phyloP scores from a whole-genome alignment of 345 rosid species.

The Viola odorata region DNA sequence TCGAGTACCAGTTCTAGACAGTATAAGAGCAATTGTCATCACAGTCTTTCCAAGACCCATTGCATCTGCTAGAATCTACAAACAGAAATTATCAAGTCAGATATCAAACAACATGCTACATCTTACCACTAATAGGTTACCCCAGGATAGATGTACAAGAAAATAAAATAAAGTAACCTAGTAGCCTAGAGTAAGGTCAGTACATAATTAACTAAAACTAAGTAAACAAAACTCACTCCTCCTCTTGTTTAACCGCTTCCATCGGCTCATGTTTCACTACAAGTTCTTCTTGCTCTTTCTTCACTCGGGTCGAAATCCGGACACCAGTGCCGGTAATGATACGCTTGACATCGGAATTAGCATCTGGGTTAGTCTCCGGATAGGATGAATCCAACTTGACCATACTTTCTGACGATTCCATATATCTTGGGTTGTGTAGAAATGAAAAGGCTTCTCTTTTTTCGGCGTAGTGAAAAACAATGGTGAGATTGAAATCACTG shows the following conservation, averaged over 20 bases:
- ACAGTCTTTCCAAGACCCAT: slow-evolving; percentile 83
- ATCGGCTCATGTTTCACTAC: neutral
- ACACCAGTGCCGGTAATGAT: slow-evolving; percentile 30
- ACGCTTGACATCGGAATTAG: slow-evolving; percentile 14
- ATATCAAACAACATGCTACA: neutral
- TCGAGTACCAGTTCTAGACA: slow-evolving; percentile 48
- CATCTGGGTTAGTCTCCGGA: slow-evolving; percentile 7
- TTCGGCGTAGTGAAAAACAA: neutral
- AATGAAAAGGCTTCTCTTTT: neutral
- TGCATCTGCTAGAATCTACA: slow-evolving; percentile 67
- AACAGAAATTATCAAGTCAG: neutral
- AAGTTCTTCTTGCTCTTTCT: neutral
- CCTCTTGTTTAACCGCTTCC: slow-evolving; percentile 32
- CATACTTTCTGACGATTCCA: neutral
- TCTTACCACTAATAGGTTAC: too few species aligned
- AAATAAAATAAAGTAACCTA: too few species aligned
- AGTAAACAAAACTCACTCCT: slow-evolving; percentile 35
- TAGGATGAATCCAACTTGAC: neutral
- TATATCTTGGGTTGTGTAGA: neutral
- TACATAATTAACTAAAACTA: too few species aligned
- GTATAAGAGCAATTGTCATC: slow-evolving; percentile 68
- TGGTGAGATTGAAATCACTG: neutral
- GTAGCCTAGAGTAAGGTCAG: too few species aligned
- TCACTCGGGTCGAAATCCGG: slow-evolving; percentile 28
- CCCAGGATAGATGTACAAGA: too few species aligned